Percentiles rank a stretch among this genome's conserved stretches.
phyloP scores from a whole-genome alignment of 2,329 filamentous ascomycete genomes.

The Pseudocercospora ulei region DNA sequence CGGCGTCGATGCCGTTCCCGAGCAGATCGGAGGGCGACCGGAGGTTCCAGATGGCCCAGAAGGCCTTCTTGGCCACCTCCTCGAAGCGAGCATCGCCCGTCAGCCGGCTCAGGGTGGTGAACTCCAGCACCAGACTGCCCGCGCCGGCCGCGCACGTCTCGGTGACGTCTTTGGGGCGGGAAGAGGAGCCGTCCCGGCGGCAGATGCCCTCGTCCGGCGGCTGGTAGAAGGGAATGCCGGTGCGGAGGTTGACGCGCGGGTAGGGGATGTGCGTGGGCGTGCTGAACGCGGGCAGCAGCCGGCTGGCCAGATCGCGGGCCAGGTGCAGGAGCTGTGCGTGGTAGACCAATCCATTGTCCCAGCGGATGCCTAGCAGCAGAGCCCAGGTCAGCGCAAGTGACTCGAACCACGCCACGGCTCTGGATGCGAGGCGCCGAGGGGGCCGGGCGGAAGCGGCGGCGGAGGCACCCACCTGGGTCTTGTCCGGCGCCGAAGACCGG shows the following conservation, averaged over 20 bases:
- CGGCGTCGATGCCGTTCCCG: constrained; percentile 83
- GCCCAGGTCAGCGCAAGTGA: too few relatives aligned
- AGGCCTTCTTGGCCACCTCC: constrained; percentile 76
- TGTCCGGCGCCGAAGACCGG: constrained; percentile 39
- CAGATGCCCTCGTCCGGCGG: constrained; percentile 44
- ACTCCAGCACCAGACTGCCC: constrained; percentile 89
- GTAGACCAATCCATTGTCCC: constrained; percentile 57
- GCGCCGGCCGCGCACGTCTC: constrained; percentile 95
- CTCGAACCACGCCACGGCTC: too few relatives aligned
- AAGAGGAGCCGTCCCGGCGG: constrained; percentile 36
- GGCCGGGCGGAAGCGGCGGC: too few relatives aligned
- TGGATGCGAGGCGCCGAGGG: too few relatives aligned
- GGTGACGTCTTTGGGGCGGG: constrained; percentile 60
- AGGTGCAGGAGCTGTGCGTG: constrained; percentile 84
- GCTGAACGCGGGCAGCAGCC: constrained; percentile 83
- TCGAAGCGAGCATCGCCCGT: constrained; percentile 85
- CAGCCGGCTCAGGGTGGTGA: constrained; percentile 77
- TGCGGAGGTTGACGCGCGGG: constrained; percentile 79
- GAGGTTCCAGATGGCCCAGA: constrained; percentile 92
- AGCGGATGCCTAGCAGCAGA: too few relatives aligned
- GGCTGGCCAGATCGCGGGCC: constrained; percentile 71
- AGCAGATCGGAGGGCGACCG: constrained; percentile 79
- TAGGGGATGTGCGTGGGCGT: constrained; percentile 88
- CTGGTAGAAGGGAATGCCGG: constrained; percentile 83
- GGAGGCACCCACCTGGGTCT: too few relatives aligned